Base-by-base conservation (phyloP, 768 basidiomycete genomes). In the Amyloporia xantha region DNA sequence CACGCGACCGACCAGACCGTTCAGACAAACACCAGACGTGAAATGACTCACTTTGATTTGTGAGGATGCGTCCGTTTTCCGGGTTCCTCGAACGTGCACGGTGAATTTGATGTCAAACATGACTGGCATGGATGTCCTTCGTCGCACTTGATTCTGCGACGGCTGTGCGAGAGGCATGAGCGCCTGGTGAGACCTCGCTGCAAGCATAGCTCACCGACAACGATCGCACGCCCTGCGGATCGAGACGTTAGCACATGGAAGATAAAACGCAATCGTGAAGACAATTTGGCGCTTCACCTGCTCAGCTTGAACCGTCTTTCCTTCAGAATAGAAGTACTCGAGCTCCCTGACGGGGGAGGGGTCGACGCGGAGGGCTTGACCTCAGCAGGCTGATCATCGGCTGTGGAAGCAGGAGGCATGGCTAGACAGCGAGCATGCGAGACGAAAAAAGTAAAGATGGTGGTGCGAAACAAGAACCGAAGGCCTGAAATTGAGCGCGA, bases 111-210 rank as follows among this genome's bases (percentile, higher is more conserved):
- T 5, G 84, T 82, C n/a, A 90, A 66, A 64, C 89, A 91, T 11
- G 88, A 86, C 67, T 91, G 86, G 64, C 88, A 91, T 27, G 89
- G 89, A 60, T 90, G 87, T 0, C 89, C 89, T 63, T 91, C 89
- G 57, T 91, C 89, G 61, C 89, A 91, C 59, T 87, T 88, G 63
- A 91, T 91, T 59, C 89, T 72, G 58, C 89, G 74, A 47, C 88
- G 85, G 17, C 88, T 91, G 56, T 5, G n/a, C 13, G 35, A 39
- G 50, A 26, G 27, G 55, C 57, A 33, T 54, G 25, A 54, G 43
- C 39, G 26, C 39, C 15, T 25, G 40, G 36, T 39, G 38, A 3
- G 17, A 17, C 20, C 15, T 19, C 19, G 46, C 26, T 26, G 46
- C 48, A 41, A 43, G 33, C 28, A 51, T 42, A 25, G 56, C 85